These are phyloP conservation scores for Fusarium musae DNA, from an alignment of 2,329 filamentous ascomycete species.

Conservation along the genomic window DNA sequence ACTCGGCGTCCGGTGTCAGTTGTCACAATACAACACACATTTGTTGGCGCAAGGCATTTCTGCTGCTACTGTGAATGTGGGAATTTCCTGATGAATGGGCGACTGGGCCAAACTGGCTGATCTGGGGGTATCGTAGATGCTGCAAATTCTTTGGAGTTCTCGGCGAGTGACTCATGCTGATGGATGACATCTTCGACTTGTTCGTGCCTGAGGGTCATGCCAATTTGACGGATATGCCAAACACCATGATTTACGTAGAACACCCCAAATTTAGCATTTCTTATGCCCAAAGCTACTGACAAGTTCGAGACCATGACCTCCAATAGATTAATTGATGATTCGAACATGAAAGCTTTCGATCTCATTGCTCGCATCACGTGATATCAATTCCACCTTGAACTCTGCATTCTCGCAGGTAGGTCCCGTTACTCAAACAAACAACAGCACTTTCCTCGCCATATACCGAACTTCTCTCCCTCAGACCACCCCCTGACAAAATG, in stretches of 20 bases:
- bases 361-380: conserved; percentile 15
- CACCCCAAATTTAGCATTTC: background rate
- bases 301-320: background rate
- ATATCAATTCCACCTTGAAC: conserved; percentile 21
- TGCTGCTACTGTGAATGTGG: conserved; percentile 27
- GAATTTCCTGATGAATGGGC: background rate
- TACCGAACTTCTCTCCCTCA: background rate
- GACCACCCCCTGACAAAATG: conserved; percentile 50
- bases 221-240: background rate
- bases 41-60: conserved; percentile 43
- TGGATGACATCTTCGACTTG: conserved; percentile 25
- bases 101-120: background rate
- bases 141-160: conserved; percentile 1
- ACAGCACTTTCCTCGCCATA: background rate
- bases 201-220: conserved; percentile 22
- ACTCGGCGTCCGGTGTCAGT: conserved; percentile 57
- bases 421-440: background rate
- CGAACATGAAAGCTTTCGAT: background rate
- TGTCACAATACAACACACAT: conserved; percentile 54
- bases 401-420: conserved; percentile 3
- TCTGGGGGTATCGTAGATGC: conserved; percentile 6
- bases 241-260: background rate
- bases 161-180: conserved; percentile 41
- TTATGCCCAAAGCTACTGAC: background rate
- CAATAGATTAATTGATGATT: background rate